These are phyloP conservation scores for Trichoderma erinaceum DNA, from an alignment of 495 filamentous ascomycete genomes.

Conservation along the genomic window DNA sequence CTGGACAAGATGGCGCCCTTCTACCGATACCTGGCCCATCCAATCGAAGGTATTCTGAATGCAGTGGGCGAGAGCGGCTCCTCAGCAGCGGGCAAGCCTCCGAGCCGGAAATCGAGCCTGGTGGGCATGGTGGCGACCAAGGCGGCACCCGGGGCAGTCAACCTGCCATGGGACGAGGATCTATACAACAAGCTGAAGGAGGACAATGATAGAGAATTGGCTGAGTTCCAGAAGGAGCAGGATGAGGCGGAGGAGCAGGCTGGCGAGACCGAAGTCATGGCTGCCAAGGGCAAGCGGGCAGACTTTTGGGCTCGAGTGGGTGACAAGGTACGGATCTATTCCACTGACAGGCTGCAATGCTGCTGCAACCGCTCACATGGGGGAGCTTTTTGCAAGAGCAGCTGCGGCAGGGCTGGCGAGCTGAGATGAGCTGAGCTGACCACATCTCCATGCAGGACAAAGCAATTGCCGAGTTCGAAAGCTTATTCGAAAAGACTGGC, in stretches of 20 bases:
- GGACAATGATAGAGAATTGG: constrained; percentile 87
- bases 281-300: constrained; percentile 86
- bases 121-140: constrained; percentile 68
- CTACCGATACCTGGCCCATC: constrained; percentile 92
- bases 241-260: constrained; percentile 91
- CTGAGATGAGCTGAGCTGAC: constrained; percentile 1
- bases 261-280: constrained; percentile 90
- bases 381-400: not conserved
- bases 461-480: constrained; percentile 85
- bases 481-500: constrained; percentile 86
- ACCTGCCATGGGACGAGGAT: constrained; percentile 82
- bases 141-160: constrained; percentile 53
- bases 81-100: constrained; percentile 41
- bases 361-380: not conserved
- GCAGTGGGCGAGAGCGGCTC: constrained; percentile 61
- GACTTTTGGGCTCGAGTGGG: constrained; percentile 92
- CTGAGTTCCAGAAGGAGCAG: constrained; percentile 89
- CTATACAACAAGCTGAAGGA: constrained; percentile 78
- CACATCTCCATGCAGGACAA: constrained; percentile 58
- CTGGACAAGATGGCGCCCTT: constrained; percentile 96
- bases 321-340: constrained; percentile 68
- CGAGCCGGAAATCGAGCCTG: constrained; percentile 51
- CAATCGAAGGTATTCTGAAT: constrained; percentile 86
- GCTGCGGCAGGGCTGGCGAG: too few relatives aligned
- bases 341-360: not conserved